Evolutionary conservation across 371 early-diverging fungal species (phyloP).

Genomic region (Ordospora colligata): DNA sequence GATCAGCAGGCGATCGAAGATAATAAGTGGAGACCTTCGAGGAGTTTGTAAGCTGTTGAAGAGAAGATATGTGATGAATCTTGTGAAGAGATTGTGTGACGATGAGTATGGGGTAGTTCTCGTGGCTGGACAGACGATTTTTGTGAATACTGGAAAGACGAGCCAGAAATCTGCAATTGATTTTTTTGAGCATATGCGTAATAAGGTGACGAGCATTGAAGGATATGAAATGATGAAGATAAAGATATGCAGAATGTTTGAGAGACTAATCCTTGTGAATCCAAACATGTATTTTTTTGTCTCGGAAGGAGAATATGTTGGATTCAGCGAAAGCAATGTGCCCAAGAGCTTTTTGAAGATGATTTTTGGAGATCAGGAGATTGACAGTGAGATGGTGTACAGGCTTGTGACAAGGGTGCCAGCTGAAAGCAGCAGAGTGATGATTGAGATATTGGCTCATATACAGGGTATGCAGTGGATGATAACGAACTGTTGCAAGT

Average conservation of each 20-base stretch:
- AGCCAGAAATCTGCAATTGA: not conserved
- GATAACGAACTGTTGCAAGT: slow-evolving; percentile 36
- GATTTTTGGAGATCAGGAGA: slow-evolving; percentile 12
- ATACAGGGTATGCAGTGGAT: slow-evolving; percentile 29
- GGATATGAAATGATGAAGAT: slow-evolving; percentile 36
- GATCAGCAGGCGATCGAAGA: slow-evolving; percentile 37
- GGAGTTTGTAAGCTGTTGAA: slow-evolving; percentile 35
- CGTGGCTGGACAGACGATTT: slow-evolving; percentile 30
- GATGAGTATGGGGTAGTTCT: slow-evolving; percentile 32
- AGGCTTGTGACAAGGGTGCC: not conserved
- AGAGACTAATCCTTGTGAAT: slow-evolving; percentile 33
- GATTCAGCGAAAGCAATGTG: slow-evolving; percentile 12
- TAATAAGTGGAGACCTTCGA: slow-evolving; percentile 32
- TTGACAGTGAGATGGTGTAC: slow-evolving; percentile 30
- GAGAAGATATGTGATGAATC: slow-evolving; percentile 34
- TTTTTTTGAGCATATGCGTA: slow-evolving; percentile 18
- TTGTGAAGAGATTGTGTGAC: slow-evolving; percentile 25
- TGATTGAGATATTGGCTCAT: slow-evolving; percentile 17
- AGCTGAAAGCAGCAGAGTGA: not conserved
- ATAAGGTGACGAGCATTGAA: not conserved
- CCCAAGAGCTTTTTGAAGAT: slow-evolving; percentile 23
- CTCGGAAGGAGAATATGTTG: not conserved
- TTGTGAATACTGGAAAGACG: slow-evolving; percentile 35
- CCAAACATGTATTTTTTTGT: slow-evolving; percentile 36
- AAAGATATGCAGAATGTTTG: slow-evolving; percentile 24